phyloP scores from a whole-genome alignment of 2,329 filamentous ascomycete species.

The Coniella vitis region DNA sequence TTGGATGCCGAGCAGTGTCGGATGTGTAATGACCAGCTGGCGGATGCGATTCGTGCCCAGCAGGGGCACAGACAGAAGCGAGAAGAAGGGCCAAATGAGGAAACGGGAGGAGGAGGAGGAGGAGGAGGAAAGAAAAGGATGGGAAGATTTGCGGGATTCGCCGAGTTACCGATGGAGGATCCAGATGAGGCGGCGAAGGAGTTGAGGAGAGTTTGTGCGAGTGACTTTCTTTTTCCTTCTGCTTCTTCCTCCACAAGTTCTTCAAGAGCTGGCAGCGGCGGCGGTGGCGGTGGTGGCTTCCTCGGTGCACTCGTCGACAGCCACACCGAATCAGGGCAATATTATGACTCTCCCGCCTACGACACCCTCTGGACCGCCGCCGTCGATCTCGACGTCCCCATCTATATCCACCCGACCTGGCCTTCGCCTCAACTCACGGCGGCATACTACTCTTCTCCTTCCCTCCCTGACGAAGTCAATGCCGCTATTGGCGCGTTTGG shows the following conservation, averaged over 20 bases:
- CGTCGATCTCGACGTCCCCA: conserved; percentile 11
- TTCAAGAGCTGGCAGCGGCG: too few relatives aligned
- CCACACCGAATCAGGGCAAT: conserved; percentile 11
- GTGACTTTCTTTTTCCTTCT: conserved; percentile 16
- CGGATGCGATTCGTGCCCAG: conserved; percentile 13
- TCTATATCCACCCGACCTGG: conserved; percentile 15
- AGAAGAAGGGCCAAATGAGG: too few relatives aligned
- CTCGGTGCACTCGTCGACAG: conserved; percentile 14
- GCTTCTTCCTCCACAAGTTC: too few relatives aligned
- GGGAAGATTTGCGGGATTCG: conserved; percentile 22
- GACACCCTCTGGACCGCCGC: conserved; percentile 8
- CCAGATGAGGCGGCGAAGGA: conserved; percentile 34
- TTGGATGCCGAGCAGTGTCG: conserved; percentile 11
- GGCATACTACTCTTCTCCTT: conserved; percentile 18
- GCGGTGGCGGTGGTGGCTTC: background rate
- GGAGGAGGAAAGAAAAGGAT: too few relatives aligned
- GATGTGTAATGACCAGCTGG: conserved; percentile 22
- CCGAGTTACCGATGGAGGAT: conserved; percentile 25
- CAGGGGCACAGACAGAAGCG: too few relatives aligned
- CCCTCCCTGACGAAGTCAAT: conserved; percentile 21
- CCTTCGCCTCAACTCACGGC: conserved; percentile 24
- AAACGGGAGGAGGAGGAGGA: too few relatives aligned
- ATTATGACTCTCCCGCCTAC: conserved; percentile 11
- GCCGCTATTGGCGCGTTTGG: conserved; percentile 32
- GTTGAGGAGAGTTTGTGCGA: conserved; percentile 31